phyloP scores from a whole-genome alignment of 139 green algal species.

The Raphidocelis subcapitata region DNA sequence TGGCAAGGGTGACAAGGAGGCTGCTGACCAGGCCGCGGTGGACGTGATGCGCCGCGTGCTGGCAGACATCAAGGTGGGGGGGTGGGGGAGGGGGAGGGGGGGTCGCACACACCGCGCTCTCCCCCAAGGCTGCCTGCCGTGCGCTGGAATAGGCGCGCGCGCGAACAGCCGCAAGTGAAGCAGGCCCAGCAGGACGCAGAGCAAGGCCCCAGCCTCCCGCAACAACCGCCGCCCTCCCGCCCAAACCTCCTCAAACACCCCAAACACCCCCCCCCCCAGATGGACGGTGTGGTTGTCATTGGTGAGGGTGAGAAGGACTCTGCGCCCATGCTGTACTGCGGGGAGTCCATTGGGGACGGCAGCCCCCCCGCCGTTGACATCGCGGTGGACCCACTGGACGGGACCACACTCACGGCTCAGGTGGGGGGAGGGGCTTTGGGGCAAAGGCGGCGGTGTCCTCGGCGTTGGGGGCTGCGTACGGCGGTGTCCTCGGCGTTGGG shows the following conservation, averaged over 20 bases:
- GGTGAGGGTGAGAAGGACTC: conserved; percentile 85
- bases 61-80: neutral
- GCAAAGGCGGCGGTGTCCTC: no score
- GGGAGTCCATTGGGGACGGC: conserved; percentile 61
- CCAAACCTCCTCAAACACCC: no score
- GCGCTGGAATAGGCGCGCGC: no score
- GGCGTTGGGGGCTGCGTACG: no score
- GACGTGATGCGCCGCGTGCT: conserved; percentile 77
- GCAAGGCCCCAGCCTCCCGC: neutral
- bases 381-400: conserved; percentile 83
- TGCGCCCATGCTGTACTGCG: conserved; percentile 5
- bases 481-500: no score
- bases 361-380: conserved; percentile 66
- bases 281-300: conserved; percentile 82
- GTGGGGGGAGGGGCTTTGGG: neutral
- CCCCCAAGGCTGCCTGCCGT: no score
- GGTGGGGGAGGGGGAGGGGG: no score
- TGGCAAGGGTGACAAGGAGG: conserved; percentile 84
- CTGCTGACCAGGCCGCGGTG: conserved; percentile 81
- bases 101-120: no score
- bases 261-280: conserved; percentile 23
- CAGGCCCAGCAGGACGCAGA: no score
- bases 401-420: conserved; percentile 68
- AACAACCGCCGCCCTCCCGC: no score
- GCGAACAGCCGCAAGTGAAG: no score